Base-by-base conservation (phyloP, 257 asterid species). In the Ligustrum vulgare region DNA sequence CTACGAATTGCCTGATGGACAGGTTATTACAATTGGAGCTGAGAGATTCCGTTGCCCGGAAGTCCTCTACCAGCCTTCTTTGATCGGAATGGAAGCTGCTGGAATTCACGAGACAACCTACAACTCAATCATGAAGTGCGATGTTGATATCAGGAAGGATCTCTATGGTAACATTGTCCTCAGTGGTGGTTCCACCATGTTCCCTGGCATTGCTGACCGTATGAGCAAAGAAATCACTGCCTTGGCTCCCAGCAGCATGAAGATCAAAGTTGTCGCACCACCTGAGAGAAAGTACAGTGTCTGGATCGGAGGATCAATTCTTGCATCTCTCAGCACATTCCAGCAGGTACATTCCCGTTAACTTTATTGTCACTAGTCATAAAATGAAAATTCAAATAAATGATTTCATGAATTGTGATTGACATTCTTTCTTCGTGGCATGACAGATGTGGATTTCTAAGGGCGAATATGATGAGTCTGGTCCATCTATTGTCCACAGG, bases 11-110 rank as follows among this genome's bases (percentile, higher is more conserved):
- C 84, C 84, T 3, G 84, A 75, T 49, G 83, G 79, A 8, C 82
- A 79, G 45, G 62, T 70, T 25, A 79, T 75, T 35, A 80, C 84
- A 1, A 76, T 80, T 2, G 84, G 84, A 66, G 75, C 84, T 2
- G 84, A 80, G 78, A 76, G 84, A 54, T 80, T 80, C 78, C 84
- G 84, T 18, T 80, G 84, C 31, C 84, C 84, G 0, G 84, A 80
- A 72, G 83, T 80, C 25, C 80, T 80, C 20, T 80, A 70, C 60
- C 83, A 80, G 31, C 83, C 83, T 25, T 80, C 83, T 12, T 39
- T 80, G 36, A 80, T 75, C 5, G 83, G 83, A 32, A 80, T 80
- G 83, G 83, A 80, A 62, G 34, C 83, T 75, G 80, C 84, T 51
- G 84, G 84, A 15, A 76, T 80, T 56, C 84, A 80, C 31, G 84